A percentile compares a stretch with the other conserved stretches of the same genome.
Evolutionary conservation across 179 eudicot species (phyloP).

Genomic region (Silene coronaria): DNA sequence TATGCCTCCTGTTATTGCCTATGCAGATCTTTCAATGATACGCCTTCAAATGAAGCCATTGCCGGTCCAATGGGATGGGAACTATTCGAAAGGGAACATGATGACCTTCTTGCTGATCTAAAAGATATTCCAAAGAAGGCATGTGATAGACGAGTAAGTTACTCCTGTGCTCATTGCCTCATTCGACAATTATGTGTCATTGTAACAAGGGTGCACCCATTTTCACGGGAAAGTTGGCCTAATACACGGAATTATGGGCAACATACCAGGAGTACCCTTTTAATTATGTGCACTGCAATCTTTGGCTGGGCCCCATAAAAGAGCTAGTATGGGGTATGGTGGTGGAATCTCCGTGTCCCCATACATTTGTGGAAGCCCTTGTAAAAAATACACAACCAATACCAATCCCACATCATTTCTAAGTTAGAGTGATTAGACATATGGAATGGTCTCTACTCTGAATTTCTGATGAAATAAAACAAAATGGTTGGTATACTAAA

Average conservation of each 20-base stretch:
- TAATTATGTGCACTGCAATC: too few species aligned
- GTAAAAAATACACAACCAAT: too few species aligned
- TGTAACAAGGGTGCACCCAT: too few species aligned
- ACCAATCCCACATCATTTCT: background rate
- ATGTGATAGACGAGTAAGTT: constrained; percentile 76
- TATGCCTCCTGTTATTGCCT: background rate
- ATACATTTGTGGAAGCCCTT: too few species aligned
- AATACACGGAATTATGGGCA: too few species aligned
- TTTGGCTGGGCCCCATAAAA: too few species aligned
- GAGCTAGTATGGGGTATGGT: too few species aligned
- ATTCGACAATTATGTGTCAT: background rate
- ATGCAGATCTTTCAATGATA: constrained; percentile 73
- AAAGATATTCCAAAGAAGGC: constrained; percentile 89
- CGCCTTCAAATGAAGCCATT: constrained; percentile 51
- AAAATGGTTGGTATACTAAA: too few species aligned
- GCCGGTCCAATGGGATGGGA: constrained; percentile 64
- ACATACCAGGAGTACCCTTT: too few species aligned
- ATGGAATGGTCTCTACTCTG: background rate
- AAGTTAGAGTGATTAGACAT: too few species aligned
- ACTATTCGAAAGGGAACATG: constrained; percentile 82
- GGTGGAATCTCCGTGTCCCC: too few species aligned
- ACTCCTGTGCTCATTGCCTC: background rate
- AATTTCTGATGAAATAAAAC: background rate
- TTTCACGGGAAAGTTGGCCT: too few species aligned
- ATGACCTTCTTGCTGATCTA: constrained; percentile 76